Conservation (phyloP, 208 protist species). For the Zelonia costaricensis region DNA sequence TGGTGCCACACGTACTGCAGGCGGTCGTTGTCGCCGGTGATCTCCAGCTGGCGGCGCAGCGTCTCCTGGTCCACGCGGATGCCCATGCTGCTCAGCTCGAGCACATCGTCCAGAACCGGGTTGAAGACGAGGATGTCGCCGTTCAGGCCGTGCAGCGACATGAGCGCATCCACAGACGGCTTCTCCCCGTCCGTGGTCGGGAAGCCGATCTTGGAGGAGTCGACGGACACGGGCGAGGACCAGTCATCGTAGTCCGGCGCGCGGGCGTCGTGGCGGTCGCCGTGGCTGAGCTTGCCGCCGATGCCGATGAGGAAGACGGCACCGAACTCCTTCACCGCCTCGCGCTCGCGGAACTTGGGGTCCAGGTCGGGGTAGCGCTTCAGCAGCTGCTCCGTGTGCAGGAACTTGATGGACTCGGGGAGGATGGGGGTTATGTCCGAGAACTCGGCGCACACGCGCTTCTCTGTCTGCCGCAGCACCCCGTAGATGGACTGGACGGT, state of each 20-base stretch:
- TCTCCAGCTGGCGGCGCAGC: conserved; percentile 73
- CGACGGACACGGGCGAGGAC: conserved; percentile 66
- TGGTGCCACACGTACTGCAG: conserved; percentile 77
- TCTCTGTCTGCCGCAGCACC: conserved; percentile 71
- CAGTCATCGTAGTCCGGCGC: conserved; percentile 94
- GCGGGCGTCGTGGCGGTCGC: conserved; percentile 81
- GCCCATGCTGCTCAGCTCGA: conserved; percentile 93
- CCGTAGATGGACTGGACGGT: conserved; percentile 74
- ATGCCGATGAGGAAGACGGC: conserved; percentile 93
- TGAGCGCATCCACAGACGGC: conserved; percentile 50
- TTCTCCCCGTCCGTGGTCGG: conserved; percentile 24
- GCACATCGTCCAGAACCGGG: conserved; percentile 70
- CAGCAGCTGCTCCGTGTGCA: conserved; percentile 85
- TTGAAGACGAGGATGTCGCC: conserved; percentile 92
- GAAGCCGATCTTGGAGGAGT: conserved; percentile 37
- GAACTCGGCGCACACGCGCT: conserved; percentile 53
- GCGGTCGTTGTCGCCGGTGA: conserved; percentile 65
- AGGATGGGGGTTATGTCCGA: conserved; percentile 46
- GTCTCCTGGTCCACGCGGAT: conserved; percentile 89
- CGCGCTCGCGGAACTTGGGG: conserved; percentile 84
- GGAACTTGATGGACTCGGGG: conserved; percentile 83
- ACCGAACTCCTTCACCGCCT: conserved; percentile 70
- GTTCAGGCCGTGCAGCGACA: conserved; percentile 80
- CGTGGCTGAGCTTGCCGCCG: conserved; percentile 77
- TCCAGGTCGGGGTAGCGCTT: conserved; percentile 74